Conservation (phyloP, 345 rosid genomes). For the Murraya koenigii region DNA sequence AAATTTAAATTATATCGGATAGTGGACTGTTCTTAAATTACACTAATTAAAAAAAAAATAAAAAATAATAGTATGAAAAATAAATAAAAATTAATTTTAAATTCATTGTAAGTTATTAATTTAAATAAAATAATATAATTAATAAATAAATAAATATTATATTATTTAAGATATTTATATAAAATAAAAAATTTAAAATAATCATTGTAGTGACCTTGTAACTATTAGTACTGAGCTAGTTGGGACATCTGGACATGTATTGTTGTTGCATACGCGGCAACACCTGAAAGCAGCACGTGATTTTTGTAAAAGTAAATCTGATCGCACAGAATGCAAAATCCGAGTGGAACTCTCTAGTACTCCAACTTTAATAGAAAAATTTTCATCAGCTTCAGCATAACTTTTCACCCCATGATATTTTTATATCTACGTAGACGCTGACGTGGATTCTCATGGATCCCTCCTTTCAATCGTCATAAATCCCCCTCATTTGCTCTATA, state of each 20-base stretch:
- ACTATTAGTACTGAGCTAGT: neutral
- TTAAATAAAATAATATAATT: too few species aligned
- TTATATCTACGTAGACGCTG: neutral
- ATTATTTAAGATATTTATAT: too few species aligned
- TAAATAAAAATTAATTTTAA: too few species aligned
- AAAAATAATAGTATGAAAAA: too few species aligned
- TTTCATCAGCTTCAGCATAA: neutral
- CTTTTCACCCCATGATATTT: neutral
- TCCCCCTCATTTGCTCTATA: neutral
- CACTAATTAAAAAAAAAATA: too few species aligned
- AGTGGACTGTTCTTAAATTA: too few species aligned
- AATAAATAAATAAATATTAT: too few species aligned
- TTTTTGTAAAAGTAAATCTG: neutral
- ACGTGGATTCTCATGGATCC: conserved; percentile 22
- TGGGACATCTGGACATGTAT: neutral
- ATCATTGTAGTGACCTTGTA: too few species aligned
- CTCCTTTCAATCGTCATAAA: neutral
- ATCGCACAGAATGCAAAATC: neutral
- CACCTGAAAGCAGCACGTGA: neutral
- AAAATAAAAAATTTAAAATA: too few species aligned
- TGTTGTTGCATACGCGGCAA: conserved; percentile 12
- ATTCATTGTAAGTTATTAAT: too few species aligned
- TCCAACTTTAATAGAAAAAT: neutral
- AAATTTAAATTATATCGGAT: too few species aligned
- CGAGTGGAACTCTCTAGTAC: neutral